phyloP scores from a whole-genome alignment of 2,329 filamentous ascomycete species.

The Pochonia chlamydosporia region DNA sequence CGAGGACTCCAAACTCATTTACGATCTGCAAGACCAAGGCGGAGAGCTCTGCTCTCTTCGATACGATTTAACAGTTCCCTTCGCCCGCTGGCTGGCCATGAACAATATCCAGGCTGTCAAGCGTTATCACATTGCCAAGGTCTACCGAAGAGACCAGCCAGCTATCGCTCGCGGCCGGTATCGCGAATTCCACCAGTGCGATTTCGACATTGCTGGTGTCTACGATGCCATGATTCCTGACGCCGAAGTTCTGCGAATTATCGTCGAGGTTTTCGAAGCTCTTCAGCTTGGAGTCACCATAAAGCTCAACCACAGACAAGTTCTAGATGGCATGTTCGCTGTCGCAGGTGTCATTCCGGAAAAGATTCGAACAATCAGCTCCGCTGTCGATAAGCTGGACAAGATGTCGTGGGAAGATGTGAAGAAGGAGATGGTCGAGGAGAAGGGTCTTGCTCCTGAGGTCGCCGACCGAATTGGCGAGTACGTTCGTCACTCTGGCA shows the following conservation, averaged over 20 bases:
- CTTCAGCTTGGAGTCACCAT: constrained; percentile 74
- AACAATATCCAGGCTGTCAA: constrained; percentile 83
- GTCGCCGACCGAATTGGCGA: constrained; percentile 84
- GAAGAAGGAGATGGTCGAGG: constrained; percentile 85
- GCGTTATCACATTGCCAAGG: constrained; percentile 92
- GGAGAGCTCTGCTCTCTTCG: constrained; percentile 70
- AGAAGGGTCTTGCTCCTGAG: constrained; percentile 72
- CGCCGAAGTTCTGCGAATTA: constrained; percentile 79
- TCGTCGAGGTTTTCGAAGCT: constrained; percentile 77
- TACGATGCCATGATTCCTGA: constrained; percentile 92
- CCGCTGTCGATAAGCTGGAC: constrained; percentile 92
- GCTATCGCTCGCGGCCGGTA: constrained; percentile 85
- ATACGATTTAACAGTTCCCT: constrained; percentile 84
- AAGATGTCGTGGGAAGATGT: constrained; percentile 90
- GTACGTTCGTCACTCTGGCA: constrained; percentile 74
- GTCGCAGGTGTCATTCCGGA: constrained; percentile 84
- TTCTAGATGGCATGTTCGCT: constrained; percentile 86
- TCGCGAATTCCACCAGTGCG: constrained; percentile 96
- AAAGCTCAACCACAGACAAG: constrained; percentile 92
- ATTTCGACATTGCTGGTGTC: constrained; percentile 86
- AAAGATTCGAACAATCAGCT: constrained; percentile 84
- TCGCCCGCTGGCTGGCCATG: constrained; percentile 90
- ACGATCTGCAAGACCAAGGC: constrained; percentile 80
- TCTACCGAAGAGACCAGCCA: constrained; percentile 45
- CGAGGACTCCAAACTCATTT: constrained; percentile 88